Percentiles rank a stretch among this genome's conserved stretches.
Evolutionary conservation across 139 green algal genomes (phyloP).

Genomic region (Pycnococcus provasolii): DNA sequence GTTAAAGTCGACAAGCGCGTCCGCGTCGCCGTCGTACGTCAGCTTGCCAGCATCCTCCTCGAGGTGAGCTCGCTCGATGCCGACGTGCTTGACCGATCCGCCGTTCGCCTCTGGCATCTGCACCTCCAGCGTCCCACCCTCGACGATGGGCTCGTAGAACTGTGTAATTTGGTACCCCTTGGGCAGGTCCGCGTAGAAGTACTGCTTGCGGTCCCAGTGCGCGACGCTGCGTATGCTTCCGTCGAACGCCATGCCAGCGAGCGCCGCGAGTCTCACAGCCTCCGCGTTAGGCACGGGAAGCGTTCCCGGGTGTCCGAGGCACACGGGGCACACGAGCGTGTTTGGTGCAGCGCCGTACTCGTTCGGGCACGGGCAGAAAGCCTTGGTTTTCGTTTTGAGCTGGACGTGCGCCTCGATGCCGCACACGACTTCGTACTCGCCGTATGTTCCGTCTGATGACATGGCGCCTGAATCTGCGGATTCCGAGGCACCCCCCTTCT

Average conservation of each 20-base stretch:
- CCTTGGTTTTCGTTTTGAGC: constrained; percentile 84
- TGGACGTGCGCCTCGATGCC: constrained; percentile 98
- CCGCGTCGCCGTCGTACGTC: constrained; percentile 39
- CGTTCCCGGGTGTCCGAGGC: constrained; percentile 80
- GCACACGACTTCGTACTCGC: constrained; percentile 82
- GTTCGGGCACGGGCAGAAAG: constrained; percentile 83
- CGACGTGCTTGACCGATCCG: constrained; percentile 21
- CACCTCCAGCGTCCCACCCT: constrained; percentile 45
- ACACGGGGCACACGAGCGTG: constrained; percentile 84
- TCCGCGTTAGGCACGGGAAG: constrained; percentile 69
- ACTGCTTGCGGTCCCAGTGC: constrained; percentile 99
- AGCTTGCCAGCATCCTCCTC: constrained; percentile 96
- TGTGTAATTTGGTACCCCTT: constrained; percentile 97
- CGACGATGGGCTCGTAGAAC: constrained; percentile 68
- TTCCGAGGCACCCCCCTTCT: too few relatives aligned
- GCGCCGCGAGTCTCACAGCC: constrained; percentile 56
- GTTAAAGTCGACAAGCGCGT: constrained; percentile 82
- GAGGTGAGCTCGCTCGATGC: constrained; percentile 69
- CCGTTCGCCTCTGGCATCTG: constrained; percentile 38
- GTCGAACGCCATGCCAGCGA: constrained; percentile 70
- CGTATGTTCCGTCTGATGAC: not conserved
- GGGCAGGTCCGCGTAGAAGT: constrained; percentile 97
- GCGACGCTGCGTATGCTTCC: constrained; percentile 52
- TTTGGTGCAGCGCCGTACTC: constrained; percentile 81
- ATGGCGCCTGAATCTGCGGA: too few relatives aligned